Base-by-base conservation (phyloP, 768 basidiomycete species). In the Auricularia cornea region DNA sequence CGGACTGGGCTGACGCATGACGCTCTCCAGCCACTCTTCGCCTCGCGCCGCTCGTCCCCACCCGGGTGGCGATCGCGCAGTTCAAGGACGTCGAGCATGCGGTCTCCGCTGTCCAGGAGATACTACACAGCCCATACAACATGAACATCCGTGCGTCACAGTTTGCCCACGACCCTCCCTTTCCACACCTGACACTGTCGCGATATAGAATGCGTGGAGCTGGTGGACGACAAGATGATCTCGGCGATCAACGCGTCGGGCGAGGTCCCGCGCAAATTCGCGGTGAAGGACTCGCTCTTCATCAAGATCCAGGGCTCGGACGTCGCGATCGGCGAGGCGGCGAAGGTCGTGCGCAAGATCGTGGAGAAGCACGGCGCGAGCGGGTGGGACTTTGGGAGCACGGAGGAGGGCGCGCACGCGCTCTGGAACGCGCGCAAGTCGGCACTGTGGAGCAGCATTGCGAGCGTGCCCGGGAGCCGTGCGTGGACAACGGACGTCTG, bases 401-500 rank as follows among this genome's bases (percentile, higher is more conserved):
- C 84, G 3, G 85, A 92, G 26, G 78, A 86, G 60, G 89, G 93
- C 72, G 91, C 89, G 0, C 83, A 85, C 3, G 82, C 83, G 60
- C 71, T 96, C 6, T 96, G 94, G 90, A 82, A 88, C 69, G 88
- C 90, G 70, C 82, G 94, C 56, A 96, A 96, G 74, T 88, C 91
- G 69, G 88, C 90, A 3, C 73, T 94, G 41, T 88, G 82, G 77
- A 86, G 85, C 29, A 87, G 85, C 28, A 67, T 93, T 65, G 84
- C 83, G 3, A 77, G 84, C 3, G 71, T 83, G 60, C 87, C 88
- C 16, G 90, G 84, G 11, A 75, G 78, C 20, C 83, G 82, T 48
- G 85, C 84, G 65, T 94, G 91, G 92, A 89, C 86, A 28, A 96
- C 94, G 1, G 93, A 94, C 73, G 93, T 94, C 31, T 95, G 94